Evolutionary conservation across 176 grass and related monocot species (phyloP), one percentile per base, ranked within the genome.

Genomic region (Musa acuminata): DNA sequence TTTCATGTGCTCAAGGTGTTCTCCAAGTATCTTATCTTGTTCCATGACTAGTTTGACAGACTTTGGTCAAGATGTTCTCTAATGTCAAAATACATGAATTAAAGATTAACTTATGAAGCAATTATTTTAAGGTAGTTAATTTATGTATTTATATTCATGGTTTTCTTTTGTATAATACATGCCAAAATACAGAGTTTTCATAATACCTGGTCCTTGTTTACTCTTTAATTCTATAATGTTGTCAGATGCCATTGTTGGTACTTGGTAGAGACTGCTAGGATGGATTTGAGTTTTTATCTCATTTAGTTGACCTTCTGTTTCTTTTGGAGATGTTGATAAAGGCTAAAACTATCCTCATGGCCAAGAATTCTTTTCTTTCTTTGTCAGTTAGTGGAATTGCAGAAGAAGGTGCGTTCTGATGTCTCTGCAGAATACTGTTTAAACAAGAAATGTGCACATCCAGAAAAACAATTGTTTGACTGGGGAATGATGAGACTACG

Each of bases 401-500:
- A 94, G 70, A 99, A 84, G 84, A 99, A 99, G 80, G 84, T 99
- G 49, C 86, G 90, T 26, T 82, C 88, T 11, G 88, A 94, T 75
- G 75, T 99, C 29, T 86, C 77, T 74, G 79, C 82, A 69, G 95
- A 99, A 82, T 94, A 91, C 67, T 91, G 88, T 88, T 77, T 99
- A 81, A 83, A 88, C 51, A 83, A 91, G 67, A 91, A 89, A 84
- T 94, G 95, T 82, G 87, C 86, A 55, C 67, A 89, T 77, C 95
- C 95, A 51, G 91, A 99, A 55, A 91, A 66, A 50, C 95, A 91
- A 76, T 81, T 99, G 60, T 99, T 87, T 87, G 95, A 99, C 65
- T 99, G 95, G 95, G 91, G 95, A 74, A 89, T 94, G 90, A 99
- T 94, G 95, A 84, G 88, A 59, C 77, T 94, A 75, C 80, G 70